These are phyloP conservation scores for Akanthomyces uredinophilus DNA, from an alignment of 2,329 filamentous ascomycete genomes.

Conservation along the genomic window DNA sequence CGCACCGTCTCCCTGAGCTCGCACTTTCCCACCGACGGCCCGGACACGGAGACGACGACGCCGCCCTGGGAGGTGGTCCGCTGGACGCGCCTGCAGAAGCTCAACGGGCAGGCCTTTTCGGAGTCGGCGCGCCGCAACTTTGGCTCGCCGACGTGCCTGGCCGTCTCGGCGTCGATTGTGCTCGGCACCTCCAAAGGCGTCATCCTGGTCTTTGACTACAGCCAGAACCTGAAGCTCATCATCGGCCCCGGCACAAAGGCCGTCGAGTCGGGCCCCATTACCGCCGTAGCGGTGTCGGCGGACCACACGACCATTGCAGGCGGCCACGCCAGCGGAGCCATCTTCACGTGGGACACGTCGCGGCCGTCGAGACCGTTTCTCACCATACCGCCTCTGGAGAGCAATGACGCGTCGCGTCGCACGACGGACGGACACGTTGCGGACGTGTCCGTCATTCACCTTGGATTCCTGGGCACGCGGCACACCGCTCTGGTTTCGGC, in stretches of 20 bases:
- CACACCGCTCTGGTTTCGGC: conserved; percentile 94
- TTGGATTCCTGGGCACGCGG: conserved; percentile 91
- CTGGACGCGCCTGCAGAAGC: conserved; percentile 89
- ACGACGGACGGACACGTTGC: conserved; percentile 78
- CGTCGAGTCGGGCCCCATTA: conserved; percentile 83
- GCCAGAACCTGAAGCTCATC: conserved; percentile 89
- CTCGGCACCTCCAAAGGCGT: conserved; percentile 92
- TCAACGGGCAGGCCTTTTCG: conserved; percentile 85
- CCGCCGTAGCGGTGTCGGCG: conserved; percentile 82
- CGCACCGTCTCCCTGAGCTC: conserved; percentile 76
- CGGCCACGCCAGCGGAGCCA: conserved; percentile 82
- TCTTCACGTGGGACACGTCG: conserved; percentile 94
- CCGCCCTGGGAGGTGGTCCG: conserved; percentile 95
- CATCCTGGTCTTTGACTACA: conserved; percentile 94
- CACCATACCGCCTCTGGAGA: conserved; percentile 71
- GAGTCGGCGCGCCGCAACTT: conserved; percentile 90
- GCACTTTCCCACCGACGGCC: conserved; percentile 55
- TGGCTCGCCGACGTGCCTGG: conserved; percentile 83
- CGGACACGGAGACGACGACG: conserved; percentile 65
- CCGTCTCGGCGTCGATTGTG: conserved; percentile 81
- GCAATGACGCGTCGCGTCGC: conserved; percentile 57
- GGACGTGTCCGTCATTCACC: conserved; percentile 72
- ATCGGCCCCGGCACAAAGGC: conserved; percentile 93
- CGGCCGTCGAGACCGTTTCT: conserved; percentile 83
- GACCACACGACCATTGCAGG: conserved; percentile 89